Percentiles rank a stretch among this genome's conserved stretches.
These are phyloP conservation scores for Stachybotrys chartarum DNA, from an alignment of 2,329 filamentous ascomycete genomes.

Conservation along the genomic window DNA sequence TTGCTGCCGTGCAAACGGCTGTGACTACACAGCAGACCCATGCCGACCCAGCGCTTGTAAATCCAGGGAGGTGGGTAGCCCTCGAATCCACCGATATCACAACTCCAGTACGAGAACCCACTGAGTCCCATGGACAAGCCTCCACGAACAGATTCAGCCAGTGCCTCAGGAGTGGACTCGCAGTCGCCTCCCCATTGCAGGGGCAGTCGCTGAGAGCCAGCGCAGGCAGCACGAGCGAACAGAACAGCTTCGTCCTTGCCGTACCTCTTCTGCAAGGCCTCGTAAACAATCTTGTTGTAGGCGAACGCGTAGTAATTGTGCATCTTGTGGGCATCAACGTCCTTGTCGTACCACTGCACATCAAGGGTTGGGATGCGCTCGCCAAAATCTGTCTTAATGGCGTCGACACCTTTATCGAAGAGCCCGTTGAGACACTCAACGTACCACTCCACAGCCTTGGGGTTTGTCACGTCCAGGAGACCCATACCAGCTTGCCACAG, in stretches of 20 bases:
- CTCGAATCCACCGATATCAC: conserved; percentile 67
- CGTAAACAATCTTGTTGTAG: conserved; percentile 65
- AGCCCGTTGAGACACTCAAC: conserved; percentile 51
- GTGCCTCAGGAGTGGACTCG: conserved; percentile 65
- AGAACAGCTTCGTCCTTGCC: conserved; percentile 49
- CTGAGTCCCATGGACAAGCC: conserved; percentile 57
- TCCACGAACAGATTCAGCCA: conserved; percentile 63
- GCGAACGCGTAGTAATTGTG: conserved; percentile 72
- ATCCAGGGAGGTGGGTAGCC: conserved; percentile 59
- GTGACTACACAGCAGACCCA: conserved; percentile 64
- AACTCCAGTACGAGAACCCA: conserved; percentile 62
- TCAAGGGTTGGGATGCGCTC: conserved; percentile 62
- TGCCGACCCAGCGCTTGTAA: conserved; percentile 75
- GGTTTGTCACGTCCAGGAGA: conserved; percentile 68
- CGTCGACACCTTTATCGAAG: conserved; percentile 63
- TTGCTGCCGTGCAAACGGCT: conserved; percentile 63
- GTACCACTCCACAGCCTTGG: conserved; percentile 60
- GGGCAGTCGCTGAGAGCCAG: conserved; percentile 63
- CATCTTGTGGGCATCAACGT: conserved; percentile 57
- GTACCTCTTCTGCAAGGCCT: conserved; percentile 50
- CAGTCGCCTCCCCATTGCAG: conserved; percentile 70
- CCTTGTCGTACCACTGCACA: conserved; percentile 56
- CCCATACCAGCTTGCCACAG: conserved; percentile 74
- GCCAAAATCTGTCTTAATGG: conserved; percentile 71
- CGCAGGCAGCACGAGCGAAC: conserved; percentile 61